Conservation (phyloP, 139 green algal species). For the Closterium sp. region DNA sequence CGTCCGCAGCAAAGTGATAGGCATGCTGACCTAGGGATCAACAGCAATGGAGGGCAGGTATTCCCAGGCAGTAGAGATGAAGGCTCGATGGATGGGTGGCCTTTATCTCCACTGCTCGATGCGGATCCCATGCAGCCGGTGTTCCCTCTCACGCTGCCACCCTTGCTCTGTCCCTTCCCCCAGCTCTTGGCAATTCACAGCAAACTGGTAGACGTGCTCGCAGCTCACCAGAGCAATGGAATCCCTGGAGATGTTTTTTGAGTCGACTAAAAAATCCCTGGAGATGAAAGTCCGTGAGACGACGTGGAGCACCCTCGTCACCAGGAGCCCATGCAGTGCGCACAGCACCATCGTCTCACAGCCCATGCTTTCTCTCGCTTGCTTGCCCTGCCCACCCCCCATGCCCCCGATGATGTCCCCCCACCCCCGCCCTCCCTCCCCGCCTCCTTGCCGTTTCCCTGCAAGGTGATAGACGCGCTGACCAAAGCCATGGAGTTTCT, state of each 20-base stretch:
- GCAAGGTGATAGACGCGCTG: slow-evolving; percentile 50
- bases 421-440: background rate
- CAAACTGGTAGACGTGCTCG: slow-evolving; percentile 42
- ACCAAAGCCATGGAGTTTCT: slow-evolving; percentile 48
- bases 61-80: no score
- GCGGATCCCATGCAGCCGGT: no score
- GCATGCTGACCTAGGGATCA: slow-evolving; percentile 34
- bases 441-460: background rate
- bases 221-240: slow-evolving; percentile 42
- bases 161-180: no score
- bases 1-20: slow-evolving; percentile 48
- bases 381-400: background rate
- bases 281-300: no score
- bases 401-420: background rate
- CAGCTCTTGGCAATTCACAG: background rate
- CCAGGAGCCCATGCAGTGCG: no score
- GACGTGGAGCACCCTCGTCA: no score
- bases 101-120: no score
- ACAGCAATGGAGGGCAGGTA: slow-evolving; percentile 51
- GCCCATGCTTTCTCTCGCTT: no score
- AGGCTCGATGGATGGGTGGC: no score
- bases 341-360: no score
- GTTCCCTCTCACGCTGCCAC: background rate
- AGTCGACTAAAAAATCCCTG: no score
- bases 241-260: slow-evolving; percentile 52